These are phyloP conservation scores for Leccinum huronense DNA, from an alignment of 1,284 basidiomycete genomes.

Conservation along the genomic window DNA sequence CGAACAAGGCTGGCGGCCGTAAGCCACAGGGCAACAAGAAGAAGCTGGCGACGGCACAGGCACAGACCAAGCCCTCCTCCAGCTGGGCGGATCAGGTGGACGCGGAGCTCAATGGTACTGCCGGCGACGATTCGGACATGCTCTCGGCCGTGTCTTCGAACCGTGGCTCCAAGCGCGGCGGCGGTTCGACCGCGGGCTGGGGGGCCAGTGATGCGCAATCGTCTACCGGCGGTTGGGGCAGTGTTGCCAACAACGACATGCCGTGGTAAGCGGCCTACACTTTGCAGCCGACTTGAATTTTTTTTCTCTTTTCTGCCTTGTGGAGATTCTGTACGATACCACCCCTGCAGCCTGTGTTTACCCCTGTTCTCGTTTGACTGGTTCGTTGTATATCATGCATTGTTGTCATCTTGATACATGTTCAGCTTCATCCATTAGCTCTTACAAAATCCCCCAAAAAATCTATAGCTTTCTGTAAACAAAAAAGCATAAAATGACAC, in stretches of 20 bases:
- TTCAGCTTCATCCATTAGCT: background rate
- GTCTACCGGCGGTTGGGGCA: slow-evolving; percentile 31
- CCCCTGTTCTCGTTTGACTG: slow-evolving; percentile 4
- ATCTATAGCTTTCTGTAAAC: slow-evolving; percentile 6
- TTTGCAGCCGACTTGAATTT: background rate
- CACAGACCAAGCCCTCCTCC: slow-evolving; percentile 6
- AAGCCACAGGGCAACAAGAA: slow-evolving; percentile 21
- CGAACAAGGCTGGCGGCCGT: slow-evolving; percentile 2
- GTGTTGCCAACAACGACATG: slow-evolving; percentile 20
- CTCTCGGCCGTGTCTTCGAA: slow-evolving; percentile 19
- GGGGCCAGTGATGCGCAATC: slow-evolving; percentile 14
- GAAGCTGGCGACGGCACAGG: background rate
- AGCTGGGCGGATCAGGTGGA: slow-evolving; percentile 35
- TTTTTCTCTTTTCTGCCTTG: background rate
- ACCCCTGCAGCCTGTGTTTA: background rate
- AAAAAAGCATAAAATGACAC: background rate
- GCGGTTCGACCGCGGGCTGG: slow-evolving; percentile 17
- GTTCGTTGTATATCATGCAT: slow-evolving; percentile 1
- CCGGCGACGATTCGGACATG: background rate
- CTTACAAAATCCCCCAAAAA: background rate
- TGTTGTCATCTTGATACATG: slow-evolving; percentile 4
- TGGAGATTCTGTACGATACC: slow-evolving; percentile 11
- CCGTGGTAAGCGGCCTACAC: slow-evolving; percentile 19
- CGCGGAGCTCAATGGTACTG: slow-evolving; percentile 13
- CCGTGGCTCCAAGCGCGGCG: slow-evolving; percentile 15